Percentiles rank a stretch among this genome's conserved stretches.
Evolutionary conservation across 1,284 basidiomycete genomes (phyloP).

Genomic region (Pseudozyma sp.): DNA sequence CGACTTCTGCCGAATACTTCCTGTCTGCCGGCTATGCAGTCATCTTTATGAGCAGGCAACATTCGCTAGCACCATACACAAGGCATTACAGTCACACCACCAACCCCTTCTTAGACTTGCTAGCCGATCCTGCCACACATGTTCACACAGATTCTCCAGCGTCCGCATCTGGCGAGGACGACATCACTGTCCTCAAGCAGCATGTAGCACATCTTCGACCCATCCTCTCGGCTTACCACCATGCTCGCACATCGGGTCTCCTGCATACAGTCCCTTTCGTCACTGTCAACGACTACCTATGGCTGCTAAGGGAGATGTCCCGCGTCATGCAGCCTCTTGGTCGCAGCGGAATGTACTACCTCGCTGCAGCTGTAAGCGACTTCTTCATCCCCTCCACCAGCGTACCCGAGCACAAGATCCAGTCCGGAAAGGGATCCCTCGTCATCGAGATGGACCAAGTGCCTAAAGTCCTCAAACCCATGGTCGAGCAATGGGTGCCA

Average conservation of each 20-base stretch:
- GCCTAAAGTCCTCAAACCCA: conserved; percentile 90
- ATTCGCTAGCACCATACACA: conserved; percentile 95
- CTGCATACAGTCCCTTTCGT: conserved; percentile 90
- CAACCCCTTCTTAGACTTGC: conserved; percentile 95
- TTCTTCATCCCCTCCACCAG: conserved; percentile 93
- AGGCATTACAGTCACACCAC: conserved; percentile 97
- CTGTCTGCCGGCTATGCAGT: conserved; percentile 91
- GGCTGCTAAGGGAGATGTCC: conserved; percentile 85
- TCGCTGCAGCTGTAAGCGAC: conserved; percentile 96
- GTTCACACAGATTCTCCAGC: conserved; percentile 23
- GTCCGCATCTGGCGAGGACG: conserved; percentile 37
- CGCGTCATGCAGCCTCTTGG: conserved; percentile 75
- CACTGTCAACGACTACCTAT: conserved; percentile 96
- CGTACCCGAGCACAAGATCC: conserved; percentile 97
- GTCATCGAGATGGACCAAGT: conserved; percentile 98
- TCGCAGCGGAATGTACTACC: conserved; percentile 87
- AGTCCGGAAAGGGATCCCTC: conserved; percentile 86
- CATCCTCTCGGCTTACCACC: conserved; percentile 84
- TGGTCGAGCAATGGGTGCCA: conserved; percentile 93
- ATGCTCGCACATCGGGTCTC: conserved; percentile 78
- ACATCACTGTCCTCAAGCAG: conserved; percentile 77
- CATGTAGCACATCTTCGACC: conserved; percentile 78
- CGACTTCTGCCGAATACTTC: conserved; percentile 98
- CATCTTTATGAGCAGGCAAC: conserved; percentile 97
- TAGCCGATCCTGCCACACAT: conserved; percentile 74